Evolutionary conservation across 495 filamentous ascomycete genomes (phyloP), one percentile per base, ranked within the genome.

Genomic region (Daldinia vernicosa): DNA sequence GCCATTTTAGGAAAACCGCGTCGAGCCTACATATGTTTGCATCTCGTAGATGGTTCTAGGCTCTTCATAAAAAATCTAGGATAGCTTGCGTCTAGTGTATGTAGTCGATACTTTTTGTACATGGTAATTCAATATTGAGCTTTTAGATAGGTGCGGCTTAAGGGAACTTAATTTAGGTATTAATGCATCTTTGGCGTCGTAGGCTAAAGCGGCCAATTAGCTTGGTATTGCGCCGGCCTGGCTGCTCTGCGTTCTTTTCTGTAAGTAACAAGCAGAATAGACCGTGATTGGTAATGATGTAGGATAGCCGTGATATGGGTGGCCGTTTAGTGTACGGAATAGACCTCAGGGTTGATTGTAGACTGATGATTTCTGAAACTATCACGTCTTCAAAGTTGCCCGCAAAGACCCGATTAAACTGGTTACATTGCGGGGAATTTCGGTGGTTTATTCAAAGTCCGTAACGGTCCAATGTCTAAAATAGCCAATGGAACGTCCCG

Each of bases 141-240:
- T 30, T 59, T 63, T 54, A 15, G 43, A 63, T 54, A 70, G 70
- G 51, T 66, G 66, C 66, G 66, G 66, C 35, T 73, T 69, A 69
- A 73, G 27, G 62, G 66, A 69, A 61, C 50, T 69, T 69, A 69
- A 73, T 63, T 66, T 58, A 73, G 66, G 66, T 73, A 66, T 66
- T 69, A 62, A 73, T 69, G 70, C 70, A 66, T 66, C 50, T 24
- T 17, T 43, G 56, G 33, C 9, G 39, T 62, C 47, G 66, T 69
- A 69, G 70, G 66, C 70, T 69, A 73, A 73, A 69, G 39, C 61
- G 52, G 62, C 66, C 70, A 65, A 66, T 65, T 69, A 65, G 22
- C 26, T 50, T 54, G 26, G 53, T 5, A 69, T 73, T 66, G 57
- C 70, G 53, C 66, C 70, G 70, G 61, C 24, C 52, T 69, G 58